phyloP scores from a whole-genome alignment of 257 asterid species.

The Marsdenia floribunda region DNA sequence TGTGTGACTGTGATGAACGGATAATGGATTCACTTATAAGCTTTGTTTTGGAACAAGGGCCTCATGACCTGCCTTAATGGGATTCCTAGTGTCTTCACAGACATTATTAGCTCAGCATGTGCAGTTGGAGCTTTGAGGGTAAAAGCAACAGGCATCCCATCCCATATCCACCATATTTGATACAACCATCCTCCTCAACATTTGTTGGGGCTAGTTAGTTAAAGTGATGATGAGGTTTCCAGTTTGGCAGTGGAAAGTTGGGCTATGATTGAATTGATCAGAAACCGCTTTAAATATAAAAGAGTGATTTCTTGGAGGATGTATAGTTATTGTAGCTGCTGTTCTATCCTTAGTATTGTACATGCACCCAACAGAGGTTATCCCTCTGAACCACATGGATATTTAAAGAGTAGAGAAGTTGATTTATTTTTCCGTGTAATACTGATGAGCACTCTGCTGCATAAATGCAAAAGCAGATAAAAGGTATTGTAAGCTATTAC shows the following conservation, averaged over 20 bases:
- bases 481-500: not conserved
- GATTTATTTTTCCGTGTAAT: not conserved
- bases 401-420: constrained; percentile 1
- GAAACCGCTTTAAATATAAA: not conserved
- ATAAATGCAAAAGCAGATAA: constrained; percentile 8
- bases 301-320: not conserved
- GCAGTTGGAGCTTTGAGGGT: not conserved
- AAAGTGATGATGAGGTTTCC: not conserved
- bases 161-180: not conserved
- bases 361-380: constrained; percentile 11
- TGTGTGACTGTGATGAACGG: not conserved
- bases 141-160: no score
- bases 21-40: not conserved
- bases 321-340: constrained; percentile 10
- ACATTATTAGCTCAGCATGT: not conserved
- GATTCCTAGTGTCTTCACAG: not conserved
- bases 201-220: not conserved
- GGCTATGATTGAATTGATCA: constrained; percentile 3
- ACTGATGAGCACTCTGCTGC: constrained; percentile 1
- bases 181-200: not conserved
- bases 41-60: not conserved
- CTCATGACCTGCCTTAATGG: not conserved
- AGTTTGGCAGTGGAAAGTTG: constrained; percentile 1
- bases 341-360: constrained; percentile 7
- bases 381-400: not conserved